Base-by-base conservation (phyloP, 208 protist genomes). In the Leishmania braziliensis region DNA sequence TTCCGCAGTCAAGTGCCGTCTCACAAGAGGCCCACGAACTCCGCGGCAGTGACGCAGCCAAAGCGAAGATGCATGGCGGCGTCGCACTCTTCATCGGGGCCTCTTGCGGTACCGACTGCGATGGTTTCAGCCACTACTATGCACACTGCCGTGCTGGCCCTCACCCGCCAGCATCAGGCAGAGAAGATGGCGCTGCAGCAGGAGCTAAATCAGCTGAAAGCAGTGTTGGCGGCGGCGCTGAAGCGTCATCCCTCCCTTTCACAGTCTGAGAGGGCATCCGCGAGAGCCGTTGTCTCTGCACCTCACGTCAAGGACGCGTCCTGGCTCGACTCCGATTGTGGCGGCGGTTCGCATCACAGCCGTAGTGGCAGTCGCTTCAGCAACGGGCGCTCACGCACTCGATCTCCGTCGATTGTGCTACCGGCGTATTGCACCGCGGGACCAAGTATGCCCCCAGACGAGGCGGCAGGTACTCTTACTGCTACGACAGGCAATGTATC, bases 361-460 rank as follows among this genome's bases (percentile, higher is more conserved):
- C 36, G 68, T 50, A 66, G 50, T 36, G 14, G 60, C 56, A 48
- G 50, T 46, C 9, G 6, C 48, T 14, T 46, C 29, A 71, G 3
- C 60, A 56, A 51, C 53, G 26, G 69, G n/a, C 20, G 3, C 56
- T 58, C 29, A 6, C 33, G 71, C 72, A 85, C 53, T 48, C 73
- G 77, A 23, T 81, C 77, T 4, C 82, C 82, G 18, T 81, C 82
- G 50, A 81, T 85, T 26, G 77, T 78, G 43, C 20, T 50, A 53
- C 63, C 60, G 10, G 18, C 39, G 2, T 53, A 62, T 33, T 39
- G 12, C 2, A 26, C 4, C 46, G 69, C 18, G 18, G 36, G 39
- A 23, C 39, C 20, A 33, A 46, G 10, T 4, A 29, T 33, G 8
- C 18, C 43, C 26, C 26, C 72, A 39, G 33, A 10, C 29, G 50